Conservation (phyloP, 495 filamentous ascomycete species). For the Hypoxylon lenormandii region DNA sequence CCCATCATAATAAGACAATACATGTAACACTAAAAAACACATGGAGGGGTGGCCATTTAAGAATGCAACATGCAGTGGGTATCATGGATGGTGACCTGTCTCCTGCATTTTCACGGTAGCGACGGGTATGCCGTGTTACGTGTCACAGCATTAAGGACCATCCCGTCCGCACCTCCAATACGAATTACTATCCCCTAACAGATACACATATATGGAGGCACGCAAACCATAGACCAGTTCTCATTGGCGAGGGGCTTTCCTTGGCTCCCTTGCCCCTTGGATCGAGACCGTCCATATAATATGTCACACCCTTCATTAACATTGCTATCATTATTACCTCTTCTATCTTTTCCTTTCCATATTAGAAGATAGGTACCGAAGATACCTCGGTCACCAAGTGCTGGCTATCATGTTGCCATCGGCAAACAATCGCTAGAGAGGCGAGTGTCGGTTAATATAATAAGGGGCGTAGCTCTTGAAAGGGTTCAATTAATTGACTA, state of each 20-base stretch:
- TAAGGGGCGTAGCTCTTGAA: no score
- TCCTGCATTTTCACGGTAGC: conserved; percentile 7
- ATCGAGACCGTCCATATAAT: no score
- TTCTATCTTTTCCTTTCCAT: no score
- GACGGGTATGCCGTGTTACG: conserved; percentile 40
- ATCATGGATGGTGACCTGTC: conserved; percentile 29
- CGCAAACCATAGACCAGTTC: background rate
- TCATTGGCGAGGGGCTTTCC: background rate
- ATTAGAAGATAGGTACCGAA: no score
- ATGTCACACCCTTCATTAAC: no score
- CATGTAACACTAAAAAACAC: background rate
- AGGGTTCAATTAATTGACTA: no score
- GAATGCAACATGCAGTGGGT: conserved; percentile 19
- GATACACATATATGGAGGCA: no score
- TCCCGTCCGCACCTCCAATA: conserved; percentile 8
- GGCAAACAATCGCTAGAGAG: no score
- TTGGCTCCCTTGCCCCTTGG: background rate
- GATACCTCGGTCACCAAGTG: no score
- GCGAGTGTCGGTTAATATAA: no score
- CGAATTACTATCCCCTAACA: background rate
- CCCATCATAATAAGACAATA: background rate
- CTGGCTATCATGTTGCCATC: no score
- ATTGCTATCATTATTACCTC: no score
- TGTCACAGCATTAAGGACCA: conserved; percentile 27
- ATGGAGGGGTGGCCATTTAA: background rate